A percentile compares a stretch with the other conserved stretches of the same genome.
These are phyloP conservation scores for Discostella stelligera DNA, from an alignment of 352 stramenopile genomes.

Conservation along the genomic window DNA sequence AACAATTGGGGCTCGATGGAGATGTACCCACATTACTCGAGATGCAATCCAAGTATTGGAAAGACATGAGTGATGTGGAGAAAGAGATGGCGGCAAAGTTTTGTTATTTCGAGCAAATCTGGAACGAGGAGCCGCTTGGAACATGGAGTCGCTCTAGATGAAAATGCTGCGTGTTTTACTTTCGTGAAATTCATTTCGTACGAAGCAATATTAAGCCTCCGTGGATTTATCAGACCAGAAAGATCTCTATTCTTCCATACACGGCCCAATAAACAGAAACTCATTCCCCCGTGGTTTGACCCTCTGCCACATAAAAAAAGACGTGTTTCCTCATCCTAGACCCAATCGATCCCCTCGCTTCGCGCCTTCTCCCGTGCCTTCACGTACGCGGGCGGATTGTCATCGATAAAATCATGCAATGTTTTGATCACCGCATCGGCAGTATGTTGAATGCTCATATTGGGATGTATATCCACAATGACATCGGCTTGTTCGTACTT, in stretches of 20 bases:
- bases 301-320: too few species aligned
- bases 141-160: neutral
- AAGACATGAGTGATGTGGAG: neutral
- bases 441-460: constrained; percentile 56
- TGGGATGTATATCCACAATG: constrained; percentile 55
- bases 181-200: neutral
- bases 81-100: neutral
- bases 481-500: constrained; percentile 82
- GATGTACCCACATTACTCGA: neutral
- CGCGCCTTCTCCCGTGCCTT: constrained; percentile 72
- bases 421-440: constrained; percentile 61
- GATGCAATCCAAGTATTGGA: neutral
- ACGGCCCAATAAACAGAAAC: too few species aligned
- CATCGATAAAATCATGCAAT: constrained; percentile 83
- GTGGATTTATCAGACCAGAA: too few species aligned
- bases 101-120: neutral
- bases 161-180: neutral
- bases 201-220: too few species aligned
- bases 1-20: constrained; percentile 3
- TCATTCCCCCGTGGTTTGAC: too few species aligned
- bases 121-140: neutral
- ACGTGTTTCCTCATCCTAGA: too few species aligned
- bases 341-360: constrained; percentile 78
- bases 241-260: too few species aligned
- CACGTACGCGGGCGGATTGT: constrained; percentile 82